Evolutionary conservation across 805 yeast genomes (phyloP).

Genomic region (Pichia scutulata): DNA sequence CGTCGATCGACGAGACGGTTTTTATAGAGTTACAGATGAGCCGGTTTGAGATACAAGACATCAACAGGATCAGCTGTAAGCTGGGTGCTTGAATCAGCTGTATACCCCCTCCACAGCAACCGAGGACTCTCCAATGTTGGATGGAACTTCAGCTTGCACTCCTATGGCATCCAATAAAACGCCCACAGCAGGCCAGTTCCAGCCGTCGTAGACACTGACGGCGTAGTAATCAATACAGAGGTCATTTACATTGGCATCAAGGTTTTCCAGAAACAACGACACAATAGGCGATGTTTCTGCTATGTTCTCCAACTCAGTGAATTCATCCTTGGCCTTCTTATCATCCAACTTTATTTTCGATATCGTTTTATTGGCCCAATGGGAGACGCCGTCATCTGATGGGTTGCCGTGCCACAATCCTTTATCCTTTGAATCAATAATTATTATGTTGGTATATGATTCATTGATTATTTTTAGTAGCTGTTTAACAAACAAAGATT

Average conservation of each 20-base stretch:
- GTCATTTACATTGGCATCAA: neutral
- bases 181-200: slow-evolving; percentile 5
- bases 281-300: neutral
- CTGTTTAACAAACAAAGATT: slow-evolving; percentile 9
- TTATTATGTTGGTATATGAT: slow-evolving; percentile 1
- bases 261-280: neutral
- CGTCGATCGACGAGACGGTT: neutral
- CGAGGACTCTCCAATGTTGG: neutral
- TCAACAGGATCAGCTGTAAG: neutral
- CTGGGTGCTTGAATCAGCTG: neutral
- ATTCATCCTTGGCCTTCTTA: neutral
- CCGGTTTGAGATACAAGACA: too few species aligned
- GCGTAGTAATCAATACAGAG: slow-evolving; percentile 4
- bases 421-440: slow-evolving; percentile 8
- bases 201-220: slow-evolving; percentile 12
- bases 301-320: neutral
- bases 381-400: neutral
- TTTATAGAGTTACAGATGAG: too few species aligned
- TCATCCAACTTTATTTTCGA: neutral
- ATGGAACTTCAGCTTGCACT: neutral
- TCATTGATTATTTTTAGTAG: neutral
- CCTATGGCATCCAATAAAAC: neutral
- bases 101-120: neutral
- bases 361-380: neutral
- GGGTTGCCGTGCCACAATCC: slow-evolving; percentile 7